Base-by-base conservation (phyloP, 2,329 filamentous ascomycete genomes). In the Cladosporium sp. region DNA sequence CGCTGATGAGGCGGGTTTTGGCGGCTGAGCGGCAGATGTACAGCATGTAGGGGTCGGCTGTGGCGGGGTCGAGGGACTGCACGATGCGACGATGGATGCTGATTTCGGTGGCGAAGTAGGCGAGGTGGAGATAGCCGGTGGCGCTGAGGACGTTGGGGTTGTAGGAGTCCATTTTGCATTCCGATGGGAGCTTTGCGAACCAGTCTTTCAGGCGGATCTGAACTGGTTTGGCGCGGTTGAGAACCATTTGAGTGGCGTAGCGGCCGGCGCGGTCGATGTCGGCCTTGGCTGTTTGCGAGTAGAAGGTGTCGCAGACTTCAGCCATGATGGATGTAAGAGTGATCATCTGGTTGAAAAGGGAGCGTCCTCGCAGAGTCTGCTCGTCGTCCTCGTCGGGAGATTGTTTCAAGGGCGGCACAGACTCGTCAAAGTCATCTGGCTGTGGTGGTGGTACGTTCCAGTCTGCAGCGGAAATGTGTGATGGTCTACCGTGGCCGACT, bases 11-110 rank as follows among this genome's bases (percentile, higher is more conserved):
- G 5, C 92, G 85, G 0, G 92, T 94, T 68, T 96, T 96, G 47
- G 92, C 92, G 3, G 92, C 92, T 51, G 85, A 91, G 47, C 92
- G 89, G 69, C 91, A 95, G 59, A 96, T 95, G 68, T 94, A 88
- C 49, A 90, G 80, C 43, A 95, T 82, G 61, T 96, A 95, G 0
- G 85, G 79, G 63, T 95, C 88, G 49, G 65, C 59, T 13, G 71
- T 68, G 9, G 47, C 11, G 0, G 71, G 63, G 35, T 77, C 76
- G 36, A 96, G 77, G 1, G 89, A 91, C 45, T 90, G 85, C 52
- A 96, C 88, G 62, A 95, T 95, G 60, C 88, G 86, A 8, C 91
- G 83, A 67, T 96, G 91, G 18, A 96, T 84, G 0, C 88, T 93
- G 62, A 96, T 96, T 70, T 96, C 91, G 3, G 89, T 89, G 2